phyloP scores from a whole-genome alignment of 192 early-diverging fungal genomes.

The Gryganskiella cystojenkinii region DNA sequence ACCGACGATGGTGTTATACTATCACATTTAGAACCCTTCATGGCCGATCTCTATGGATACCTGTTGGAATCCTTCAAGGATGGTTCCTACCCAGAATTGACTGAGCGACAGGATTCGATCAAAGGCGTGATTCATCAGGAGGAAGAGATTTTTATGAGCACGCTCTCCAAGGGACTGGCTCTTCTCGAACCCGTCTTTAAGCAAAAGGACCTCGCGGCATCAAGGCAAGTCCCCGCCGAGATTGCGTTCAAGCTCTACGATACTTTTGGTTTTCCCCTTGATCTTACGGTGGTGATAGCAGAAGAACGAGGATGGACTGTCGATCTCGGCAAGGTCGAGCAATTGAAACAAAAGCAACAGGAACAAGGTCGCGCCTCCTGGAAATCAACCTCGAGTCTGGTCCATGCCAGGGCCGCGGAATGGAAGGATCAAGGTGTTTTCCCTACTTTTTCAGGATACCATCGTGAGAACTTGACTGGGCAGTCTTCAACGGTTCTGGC shows the following conservation, averaged over 20 bases:
- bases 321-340: slow-evolving; percentile 58
- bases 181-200: slow-evolving; percentile 58
- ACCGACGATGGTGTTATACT: neutral
- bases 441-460: slow-evolving; percentile 65
- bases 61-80: slow-evolving; percentile 53
- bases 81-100: slow-evolving; percentile 57
- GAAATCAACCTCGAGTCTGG: slow-evolving; percentile 46
- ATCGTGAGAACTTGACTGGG: slow-evolving; percentile 51
- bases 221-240: slow-evolving; percentile 52
- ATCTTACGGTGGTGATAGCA: slow-evolving; percentile 63
- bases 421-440: slow-evolving; percentile 49
- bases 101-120: slow-evolving; percentile 51
- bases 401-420: slow-evolving; percentile 17
- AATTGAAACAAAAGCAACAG: slow-evolving; percentile 56
- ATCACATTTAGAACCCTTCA: slow-evolving; percentile 55
- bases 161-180: slow-evolving; percentile 59
- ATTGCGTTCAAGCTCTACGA: slow-evolving; percentile 68
- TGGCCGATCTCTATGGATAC: slow-evolving; percentile 59
- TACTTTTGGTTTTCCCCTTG: slow-evolving; percentile 70
- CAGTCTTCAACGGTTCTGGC: slow-evolving; percentile 44
- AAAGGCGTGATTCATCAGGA: slow-evolving; percentile 57
- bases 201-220: slow-evolving; percentile 41
- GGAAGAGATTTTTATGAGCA: slow-evolving; percentile 59
- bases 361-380: slow-evolving; percentile 59
- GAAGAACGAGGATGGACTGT: slow-evolving; percentile 67